Evolutionary conservation across 345 rosid genomes (phyloP).

Genomic region (Camelina laxa): DNA sequence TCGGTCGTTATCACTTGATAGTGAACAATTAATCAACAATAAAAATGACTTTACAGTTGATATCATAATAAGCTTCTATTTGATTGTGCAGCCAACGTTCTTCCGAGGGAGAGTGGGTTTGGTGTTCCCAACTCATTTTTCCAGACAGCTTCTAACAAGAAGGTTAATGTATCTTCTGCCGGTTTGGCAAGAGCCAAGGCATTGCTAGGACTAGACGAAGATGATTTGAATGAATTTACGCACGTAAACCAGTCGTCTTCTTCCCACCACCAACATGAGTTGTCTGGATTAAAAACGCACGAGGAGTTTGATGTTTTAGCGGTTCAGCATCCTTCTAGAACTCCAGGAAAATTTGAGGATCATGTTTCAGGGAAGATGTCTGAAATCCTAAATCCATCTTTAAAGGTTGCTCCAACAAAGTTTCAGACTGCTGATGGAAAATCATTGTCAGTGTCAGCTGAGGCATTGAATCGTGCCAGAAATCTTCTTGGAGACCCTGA

Average conservation of each 20-base stretch:
- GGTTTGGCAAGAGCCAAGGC: conserved; percentile 73
- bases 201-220: conserved; percentile 67
- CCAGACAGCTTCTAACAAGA: conserved; percentile 81
- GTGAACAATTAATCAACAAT: neutral
- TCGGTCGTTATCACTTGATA: neutral
- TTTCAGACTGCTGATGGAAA: conserved; percentile 92
- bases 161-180: conserved; percentile 65
- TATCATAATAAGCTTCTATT: conserved; percentile 25
- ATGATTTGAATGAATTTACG: conserved; percentile 48
- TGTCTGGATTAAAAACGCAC: conserved; percentile 32
- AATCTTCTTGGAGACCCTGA: conserved; percentile 94
- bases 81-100: conserved; percentile 48
- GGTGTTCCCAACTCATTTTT: conserved; percentile 57
- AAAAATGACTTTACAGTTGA: neutral
- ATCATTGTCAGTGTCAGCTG: conserved; percentile 83
- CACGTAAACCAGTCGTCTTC: conserved; percentile 37
- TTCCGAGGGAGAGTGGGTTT: conserved; percentile 31
- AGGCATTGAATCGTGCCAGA: conserved; percentile 85
- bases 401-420: conserved; percentile 63
- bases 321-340: conserved; percentile 44
- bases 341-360: conserved; percentile 41
- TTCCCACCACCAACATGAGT: conserved; percentile 33
- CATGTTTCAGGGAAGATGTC: conserved; percentile 39
- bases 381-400: conserved; percentile 43
- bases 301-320: conserved; percentile 36